phyloP scores from a whole-genome alignment of 345 rosid genomes.

The Aethionema arabicum region DNA sequence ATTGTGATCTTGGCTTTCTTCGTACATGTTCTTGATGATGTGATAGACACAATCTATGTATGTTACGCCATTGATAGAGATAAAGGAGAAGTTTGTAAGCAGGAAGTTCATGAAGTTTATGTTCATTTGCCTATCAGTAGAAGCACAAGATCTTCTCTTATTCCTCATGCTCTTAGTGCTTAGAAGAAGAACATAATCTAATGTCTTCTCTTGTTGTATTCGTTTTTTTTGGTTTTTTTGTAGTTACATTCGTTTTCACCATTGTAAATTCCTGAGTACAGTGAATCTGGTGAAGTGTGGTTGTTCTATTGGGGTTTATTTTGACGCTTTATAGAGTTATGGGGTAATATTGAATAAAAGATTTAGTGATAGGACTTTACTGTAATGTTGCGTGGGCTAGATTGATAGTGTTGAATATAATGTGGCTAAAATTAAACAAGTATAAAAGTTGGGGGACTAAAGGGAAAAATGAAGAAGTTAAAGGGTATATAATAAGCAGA shows the following conservation, averaged over 20 bases:
- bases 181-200: slow-evolving; percentile 36
- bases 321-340: neutral
- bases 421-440: slow-evolving; percentile 2
- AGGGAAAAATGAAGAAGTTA: neutral
- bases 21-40: slow-evolving; percentile 76
- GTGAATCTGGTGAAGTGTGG: slow-evolving; percentile 22
- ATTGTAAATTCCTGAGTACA: slow-evolving; percentile 32
- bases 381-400: neutral
- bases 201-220: slow-evolving; percentile 18
- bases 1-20: slow-evolving; percentile 61
- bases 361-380: too few species aligned
- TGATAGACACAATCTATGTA: slow-evolving; percentile 74
- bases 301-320: slow-evolving; percentile 13
- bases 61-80: slow-evolving; percentile 85
- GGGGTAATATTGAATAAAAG: too few species aligned
- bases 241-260: slow-evolving; percentile 16
- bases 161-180: slow-evolving; percentile 41
- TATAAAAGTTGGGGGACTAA: neutral
- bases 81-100: slow-evolving; percentile 80
- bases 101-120: slow-evolving; percentile 86
- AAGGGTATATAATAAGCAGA: slow-evolving; percentile 3
- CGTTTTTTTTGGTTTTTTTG: neutral
- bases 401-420: neutral
- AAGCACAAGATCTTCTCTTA: slow-evolving; percentile 46
- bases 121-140: slow-evolving; percentile 69